phyloP scores from a whole-genome alignment of 2,329 filamentous ascomycete species.

The Fusarium humuli region DNA sequence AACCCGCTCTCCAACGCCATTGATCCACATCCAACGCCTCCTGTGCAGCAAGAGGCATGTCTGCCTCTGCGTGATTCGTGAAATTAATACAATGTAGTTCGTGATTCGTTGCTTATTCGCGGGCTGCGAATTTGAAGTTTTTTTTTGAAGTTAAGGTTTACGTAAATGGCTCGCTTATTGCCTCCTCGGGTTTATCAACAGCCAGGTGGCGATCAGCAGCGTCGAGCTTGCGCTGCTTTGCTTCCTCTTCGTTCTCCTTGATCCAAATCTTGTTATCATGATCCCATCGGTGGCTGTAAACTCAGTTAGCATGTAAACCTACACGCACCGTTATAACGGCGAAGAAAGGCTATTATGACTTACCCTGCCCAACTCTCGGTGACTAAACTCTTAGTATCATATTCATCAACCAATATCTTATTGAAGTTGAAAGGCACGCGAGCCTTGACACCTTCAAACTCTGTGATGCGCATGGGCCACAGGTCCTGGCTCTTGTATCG shows the following conservation, averaged over 20 bases:
- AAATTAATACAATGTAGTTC: constrained; percentile 13
- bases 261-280: constrained; percentile 70
- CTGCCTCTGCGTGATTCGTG: background rate
- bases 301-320: constrained; percentile 28
- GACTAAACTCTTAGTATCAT: constrained; percentile 70
- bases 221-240: constrained; percentile 39
- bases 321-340: background rate
- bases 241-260: constrained; percentile 52
- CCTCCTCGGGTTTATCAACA: constrained; percentile 22
- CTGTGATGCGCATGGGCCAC: constrained; percentile 78
- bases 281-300: constrained; percentile 69
- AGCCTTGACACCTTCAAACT: constrained; percentile 79
- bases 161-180: background rate
- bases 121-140: constrained; percentile 1
- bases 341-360: constrained; percentile 47
- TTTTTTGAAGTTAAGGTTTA: background rate
- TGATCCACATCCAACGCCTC: constrained; percentile 32
- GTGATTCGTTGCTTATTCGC: constrained; percentile 19
- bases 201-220: constrained; percentile 46
- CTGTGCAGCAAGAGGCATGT: constrained; percentile 6
- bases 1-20: constrained; percentile 29
- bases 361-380: constrained; percentile 72
- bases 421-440: constrained; percentile 77
- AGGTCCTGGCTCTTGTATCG: constrained; percentile 76
- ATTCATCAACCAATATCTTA: constrained; percentile 73